Base-by-base conservation (phyloP, 1,284 basidiomycete species). In the Puccinia triticina region DNA sequence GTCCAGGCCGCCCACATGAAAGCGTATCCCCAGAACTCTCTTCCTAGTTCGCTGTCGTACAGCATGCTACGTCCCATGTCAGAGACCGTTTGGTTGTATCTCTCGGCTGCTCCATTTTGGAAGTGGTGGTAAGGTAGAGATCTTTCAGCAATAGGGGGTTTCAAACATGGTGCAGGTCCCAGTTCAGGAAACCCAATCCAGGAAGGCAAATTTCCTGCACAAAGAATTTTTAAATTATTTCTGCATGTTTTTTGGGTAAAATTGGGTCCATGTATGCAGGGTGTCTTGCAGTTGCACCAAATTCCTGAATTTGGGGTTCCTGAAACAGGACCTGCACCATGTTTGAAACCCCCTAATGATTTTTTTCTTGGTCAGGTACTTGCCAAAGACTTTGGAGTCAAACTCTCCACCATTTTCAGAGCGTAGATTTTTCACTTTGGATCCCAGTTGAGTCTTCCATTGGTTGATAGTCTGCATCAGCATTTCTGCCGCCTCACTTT, bases 51-150 rank as follows among this genome's bases (percentile, higher is more conserved):
- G 21, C 40, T 53, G 11, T 14, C 40, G 14, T 64, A 48, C 2
- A 77, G n/a, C n/a, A n/a, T n/a, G n/a, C n/a, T n/a, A n/a, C 76
- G 1, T 0, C 76, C 76, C 76, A 77, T 77, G 29, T 77, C 61
- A 0, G 37, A 16, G 1, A 77, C 23, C 0, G 76, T 77, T 8
- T 26, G 21, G 12, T 48, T 77, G n/a, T 43, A 77, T 16, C 29
- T 1, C 23, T 77, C 76, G 1, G 61, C 61, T 0, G 34, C 29
- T 18, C 57, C 37, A 26, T 66, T 64, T 29, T 77, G 75, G 12
- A 59, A 34, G 26, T 77, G 75, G 4, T 64, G 43, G 26, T 64
- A 77, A 32, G 76, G 59, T 4, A 77, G 21, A 0, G 23, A 61
- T 34, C 34, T 14, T 29, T 77, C 55, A 0, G 55, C 23, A 14